Conservation (phyloP, 352 stramenopile species). For the Pythium chondricola region DNA sequence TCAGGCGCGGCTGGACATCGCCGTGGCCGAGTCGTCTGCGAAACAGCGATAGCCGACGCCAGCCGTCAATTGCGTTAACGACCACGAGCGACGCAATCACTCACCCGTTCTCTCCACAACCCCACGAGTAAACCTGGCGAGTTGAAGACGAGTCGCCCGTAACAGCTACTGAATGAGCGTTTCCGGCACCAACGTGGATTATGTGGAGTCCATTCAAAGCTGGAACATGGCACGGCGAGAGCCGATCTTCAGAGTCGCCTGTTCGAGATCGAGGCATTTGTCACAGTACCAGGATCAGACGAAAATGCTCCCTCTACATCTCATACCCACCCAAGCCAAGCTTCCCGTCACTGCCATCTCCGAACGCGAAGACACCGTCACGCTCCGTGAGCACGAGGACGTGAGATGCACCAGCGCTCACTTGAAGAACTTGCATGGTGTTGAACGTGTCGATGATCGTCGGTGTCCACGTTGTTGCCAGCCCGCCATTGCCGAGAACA, state of each 20-base stretch:
- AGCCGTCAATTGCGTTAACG: background rate
- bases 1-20: slow-evolving; percentile 38
- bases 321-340: slow-evolving; percentile 42
- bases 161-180: slow-evolving; percentile 63
- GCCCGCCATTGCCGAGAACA: slow-evolving; percentile 51
- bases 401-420: slow-evolving; percentile 53
- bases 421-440: slow-evolving; percentile 35
- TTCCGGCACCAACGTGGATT: slow-evolving; percentile 47
- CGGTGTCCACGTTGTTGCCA: slow-evolving; percentile 28
- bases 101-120: slow-evolving; percentile 56
- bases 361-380: slow-evolving; percentile 66
- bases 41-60: background rate
- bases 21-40: slow-evolving; percentile 61
- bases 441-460: slow-evolving; percentile 53
- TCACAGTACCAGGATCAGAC: background rate
- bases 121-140: slow-evolving; percentile 80
- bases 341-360: slow-evolving; percentile 53
- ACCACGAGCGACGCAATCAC: background rate
- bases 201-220: slow-evolving; percentile 50
- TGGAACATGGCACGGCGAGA: slow-evolving; percentile 31
- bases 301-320: background rate
- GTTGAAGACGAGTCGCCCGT: slow-evolving; percentile 59
- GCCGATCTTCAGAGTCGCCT: slow-evolving; percentile 40
- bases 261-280: background rate
- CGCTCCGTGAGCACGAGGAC: slow-evolving; percentile 65